Evolutionary conservation across 805 yeast genomes (phyloP).

Genomic region (Saccharomycopsis oosterbeekiorum): DNA sequence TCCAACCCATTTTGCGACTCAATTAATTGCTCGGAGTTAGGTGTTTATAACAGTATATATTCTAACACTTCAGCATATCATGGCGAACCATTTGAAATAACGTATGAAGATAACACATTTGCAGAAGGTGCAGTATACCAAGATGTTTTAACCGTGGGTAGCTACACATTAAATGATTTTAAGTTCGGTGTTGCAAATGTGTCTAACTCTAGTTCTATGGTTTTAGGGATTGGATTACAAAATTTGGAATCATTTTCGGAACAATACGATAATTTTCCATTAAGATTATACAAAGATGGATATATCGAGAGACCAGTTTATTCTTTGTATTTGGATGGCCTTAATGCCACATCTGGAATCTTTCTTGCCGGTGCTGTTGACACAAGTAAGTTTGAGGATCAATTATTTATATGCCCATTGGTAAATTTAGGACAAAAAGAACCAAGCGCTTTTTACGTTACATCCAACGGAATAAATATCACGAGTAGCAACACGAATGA

Average conservation of each 20-base stretch:
- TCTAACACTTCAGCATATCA: conserved; percentile 28
- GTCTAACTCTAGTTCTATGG: conserved; percentile 35
- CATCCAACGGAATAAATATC: neutral
- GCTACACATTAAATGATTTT: conserved; percentile 5
- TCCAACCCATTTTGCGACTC: conserved; percentile 7
- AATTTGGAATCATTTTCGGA: conserved; percentile 43
- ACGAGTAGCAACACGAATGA: neutral
- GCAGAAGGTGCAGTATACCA: conserved; percentile 39
- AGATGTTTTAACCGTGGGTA: conserved; percentile 45
- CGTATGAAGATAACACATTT: conserved; percentile 38
- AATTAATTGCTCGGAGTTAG: conserved; percentile 17
- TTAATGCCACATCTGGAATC: conserved; percentile 26
- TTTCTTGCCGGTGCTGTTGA: conserved; percentile 38
- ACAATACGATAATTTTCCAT: conserved; percentile 24
- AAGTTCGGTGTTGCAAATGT: conserved; percentile 12
- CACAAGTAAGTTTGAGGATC: conserved; percentile 31
- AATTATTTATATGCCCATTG: conserved; percentile 27
- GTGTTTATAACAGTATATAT: conserved; percentile 27
- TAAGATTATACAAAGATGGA: conserved; percentile 30
- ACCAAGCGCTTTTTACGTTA: conserved; percentile 1
- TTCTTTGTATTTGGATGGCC: conserved; percentile 35
- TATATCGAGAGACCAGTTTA: conserved; percentile 32
- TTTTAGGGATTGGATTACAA: conserved; percentile 61
- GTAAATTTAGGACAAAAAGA: conserved; percentile 8
- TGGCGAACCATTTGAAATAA: conserved; percentile 27